Evolutionary conservation across 345 rosid species (phyloP), one percentile per base, ranked within the genome.

Genomic region (Citropsis articulata): DNA sequence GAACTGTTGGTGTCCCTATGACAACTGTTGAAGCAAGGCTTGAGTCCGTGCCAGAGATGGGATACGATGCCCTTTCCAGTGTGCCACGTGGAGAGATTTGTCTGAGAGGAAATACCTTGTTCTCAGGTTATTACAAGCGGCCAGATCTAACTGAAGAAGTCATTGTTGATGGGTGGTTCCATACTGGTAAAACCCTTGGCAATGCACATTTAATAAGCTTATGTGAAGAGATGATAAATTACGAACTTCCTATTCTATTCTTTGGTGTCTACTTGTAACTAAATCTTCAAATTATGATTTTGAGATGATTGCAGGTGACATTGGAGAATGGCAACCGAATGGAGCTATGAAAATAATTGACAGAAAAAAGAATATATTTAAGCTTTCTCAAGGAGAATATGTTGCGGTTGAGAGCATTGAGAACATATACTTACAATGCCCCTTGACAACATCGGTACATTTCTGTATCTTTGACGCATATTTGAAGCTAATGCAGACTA

Each of bases 331-430:
- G 98, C 97, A 93, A 83, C 86, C 90, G 18, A 88, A 89, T 82
- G 99, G 99, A 81, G 83, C 94, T 9, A 82, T 95, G 97, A 95
- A 95, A 86, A 90, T 95, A 66, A 89, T 95, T 28, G 98, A 93
- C 85, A 90, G 98, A 84, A 91, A 95, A 53, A 93, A 93, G 93
- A 95, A 95, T 85, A 94, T 96, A 75, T 96, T 96, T 77, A 94
- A 94, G 89, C 90, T 94, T 64, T 94, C 98, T 27, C 98, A 96
- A 81, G 98, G 97, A 28, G 99, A 96, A 89, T 96, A 96, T 71
- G 89, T 96, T 80, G 97, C 99, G 13, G 97, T 96, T 10, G 98
- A 94, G 86, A 92, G 79, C 69, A 82, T 96, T 5, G 99, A 96
- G 75, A 91, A 87, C 84, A 86, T 83, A 8, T 96, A 92, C 83